A percentile compares a stretch with the other conserved stretches of the same genome.
Conservation (phyloP, 495 filamentous ascomycete species). For the Penicillium lividum region DNA sequence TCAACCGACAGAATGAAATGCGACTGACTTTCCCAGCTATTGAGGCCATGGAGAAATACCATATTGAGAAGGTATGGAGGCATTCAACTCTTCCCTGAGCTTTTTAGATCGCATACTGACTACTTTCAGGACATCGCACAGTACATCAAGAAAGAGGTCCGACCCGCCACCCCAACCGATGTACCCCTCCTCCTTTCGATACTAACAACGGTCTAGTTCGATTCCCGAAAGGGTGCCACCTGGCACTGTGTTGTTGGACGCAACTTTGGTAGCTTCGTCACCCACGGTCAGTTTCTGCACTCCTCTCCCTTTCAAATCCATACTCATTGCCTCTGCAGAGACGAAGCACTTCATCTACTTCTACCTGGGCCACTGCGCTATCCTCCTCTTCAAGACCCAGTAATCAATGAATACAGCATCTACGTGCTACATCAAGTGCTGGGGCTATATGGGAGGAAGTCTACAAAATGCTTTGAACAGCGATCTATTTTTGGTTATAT, state of each 20-base stretch:
- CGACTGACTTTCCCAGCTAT: constrained; percentile 60
- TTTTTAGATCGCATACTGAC: constrained; percentile 20
- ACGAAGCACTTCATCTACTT: constrained; percentile 99
- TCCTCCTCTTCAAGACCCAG: constrained; percentile 99
- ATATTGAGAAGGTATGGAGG: constrained; percentile 79
- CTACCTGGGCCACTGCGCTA: constrained; percentile 97
- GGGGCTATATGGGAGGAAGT: neutral
- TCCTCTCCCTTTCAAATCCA: neutral
- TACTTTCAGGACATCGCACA: constrained; percentile 82
- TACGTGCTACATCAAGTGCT: neutral
- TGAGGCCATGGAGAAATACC: constrained; percentile 90
- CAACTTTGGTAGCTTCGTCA: constrained; percentile 99
- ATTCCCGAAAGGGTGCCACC: constrained; percentile 86
- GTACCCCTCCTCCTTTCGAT: constrained; percentile 12
- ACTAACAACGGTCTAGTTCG: constrained; percentile 62
- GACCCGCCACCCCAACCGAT: constrained; percentile 30
- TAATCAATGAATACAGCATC: constrained; percentile 39
- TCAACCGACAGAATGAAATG: constrained; percentile 3
- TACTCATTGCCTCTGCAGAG: constrained; percentile 55
- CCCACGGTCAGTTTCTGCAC: constrained; percentile 68
- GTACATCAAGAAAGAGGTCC: constrained; percentile 93
- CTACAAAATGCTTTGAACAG: constrained; percentile 18
- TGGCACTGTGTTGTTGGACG: constrained; percentile 99
- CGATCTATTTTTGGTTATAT: constrained; percentile 15
- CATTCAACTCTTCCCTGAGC: neutral